Base-by-base conservation (phyloP, 2,329 filamentous ascomycete genomes). In the Fusarium phyllophilum region DNA sequence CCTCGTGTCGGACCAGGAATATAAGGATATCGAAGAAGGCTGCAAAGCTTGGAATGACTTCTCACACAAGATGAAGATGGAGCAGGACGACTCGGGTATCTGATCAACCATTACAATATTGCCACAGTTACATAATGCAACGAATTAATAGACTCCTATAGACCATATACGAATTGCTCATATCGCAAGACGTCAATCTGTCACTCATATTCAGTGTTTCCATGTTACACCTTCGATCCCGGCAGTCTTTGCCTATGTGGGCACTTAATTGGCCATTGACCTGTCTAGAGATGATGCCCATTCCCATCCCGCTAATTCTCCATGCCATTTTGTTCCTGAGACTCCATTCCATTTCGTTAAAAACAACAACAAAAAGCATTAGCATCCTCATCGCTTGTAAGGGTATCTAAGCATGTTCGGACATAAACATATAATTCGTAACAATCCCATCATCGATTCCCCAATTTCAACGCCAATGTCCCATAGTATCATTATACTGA, bases 321-420 rank as follows among this genome's bases (percentile, higher is more conserved):
- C 54, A 15, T 64, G 39, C 38, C 72, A 42, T 62, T 46, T 70
- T 58, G 46, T 33, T 58, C 38, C 52, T 49, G 36, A 64, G 39
- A 74, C 66, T 67, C 66, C 70, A 31, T 70, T 42, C 48, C 58
- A 55, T 61, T 67, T 63, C 55, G 49, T 67, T 52, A 64, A 70
- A 46, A 62, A 68, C 14, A 75, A 73, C 62, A 74, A 55, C 62
- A 75, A 73, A 26, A 36, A 52, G 24, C 31, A 52, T 36, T 26
- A 52, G 33, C 33, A 52, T 52, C 72, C 71, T 67, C 61, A 59
- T 69, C 73, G 63, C 68, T 70, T 54, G 69, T 48, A 71, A 54
- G 76, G 77, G 77, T 78, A 79, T 78, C 76, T 79, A 78, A 70
- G 56, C 70, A 78, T 79, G 70, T 66, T 68, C 36, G 66, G 64